Evolutionary conservation across 2,329 filamentous ascomycete species (phyloP), one percentile per base, ranked within the genome.

Genomic region (Clonostachys rosea): DNA sequence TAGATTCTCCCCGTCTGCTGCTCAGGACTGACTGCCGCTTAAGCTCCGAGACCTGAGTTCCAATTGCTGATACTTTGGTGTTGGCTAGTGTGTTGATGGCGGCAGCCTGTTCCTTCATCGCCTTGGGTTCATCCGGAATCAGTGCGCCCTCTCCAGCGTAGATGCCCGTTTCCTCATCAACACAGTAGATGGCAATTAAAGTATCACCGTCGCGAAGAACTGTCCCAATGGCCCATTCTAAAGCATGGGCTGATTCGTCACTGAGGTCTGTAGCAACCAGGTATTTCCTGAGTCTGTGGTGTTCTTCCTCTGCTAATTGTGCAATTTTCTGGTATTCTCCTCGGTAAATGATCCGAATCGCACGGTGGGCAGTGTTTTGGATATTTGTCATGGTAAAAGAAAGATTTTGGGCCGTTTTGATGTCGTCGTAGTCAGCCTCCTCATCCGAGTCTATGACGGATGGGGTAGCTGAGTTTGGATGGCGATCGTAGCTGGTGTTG

Each of bases 181-280:
- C 86, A 48, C 91, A 95, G 68, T 95, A 96, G 42, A 97, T 89
- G 3, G 90, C 91, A 51, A 96, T 84, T 35, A 99, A 76, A 0
- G 92, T 97, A 62, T 99, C 94, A 8, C 94, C 94, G 56, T 97
- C 91, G 43, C 94, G 82, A 33, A 99, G 75, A 6, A 97, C 91
- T 0, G 92, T 97, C 8, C 94, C 94, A 47, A 99, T 91, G 0
- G 92, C 94, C 94, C 94, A 99, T 65, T 99, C 94, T 34, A 99
- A 75, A 2, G 94, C 94, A 64, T 97, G 95, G 7, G 89, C 89
- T 5, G 92, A 91, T 69, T 99, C 94, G 36, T 94, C 89, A 56
- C 91, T 96, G 5, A 97, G 72, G 65, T 99, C 94, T 0, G 90
- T 96, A 4, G 94, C 92, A n/a, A 96, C 91, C 14, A 99, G 73